Percentiles rank a stretch among this genome's conserved stretches.
These are phyloP conservation scores for Ustilago vetiveriae DNA, from an alignment of 1,284 basidiomycete species.

Conservation along the genomic window DNA sequence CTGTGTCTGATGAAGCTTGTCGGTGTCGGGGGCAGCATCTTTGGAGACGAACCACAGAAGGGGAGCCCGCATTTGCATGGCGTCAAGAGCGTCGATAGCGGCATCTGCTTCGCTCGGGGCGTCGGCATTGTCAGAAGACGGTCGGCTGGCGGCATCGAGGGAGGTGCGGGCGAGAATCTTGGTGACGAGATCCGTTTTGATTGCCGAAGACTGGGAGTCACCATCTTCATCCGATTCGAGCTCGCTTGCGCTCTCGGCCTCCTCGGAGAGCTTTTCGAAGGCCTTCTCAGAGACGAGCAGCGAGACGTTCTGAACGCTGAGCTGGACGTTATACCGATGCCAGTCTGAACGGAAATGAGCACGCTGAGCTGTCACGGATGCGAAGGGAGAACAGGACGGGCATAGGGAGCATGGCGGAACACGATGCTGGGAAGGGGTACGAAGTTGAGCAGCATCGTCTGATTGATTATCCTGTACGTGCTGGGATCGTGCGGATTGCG, in stretches of 20 bases:
- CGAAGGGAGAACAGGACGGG: conserved; percentile 72
- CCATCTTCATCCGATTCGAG: conserved; percentile 38
- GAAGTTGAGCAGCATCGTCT: conserved; percentile 8
- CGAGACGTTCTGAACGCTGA: conserved; percentile 29
- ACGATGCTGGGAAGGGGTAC: conserved; percentile 16
- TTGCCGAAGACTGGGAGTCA: conserved; percentile 7
- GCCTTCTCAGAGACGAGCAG: conserved; percentile 32
- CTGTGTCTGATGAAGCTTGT: conserved; percentile 75
- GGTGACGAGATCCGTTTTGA: conserved; percentile 47
- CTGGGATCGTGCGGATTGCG: conserved; percentile 5
- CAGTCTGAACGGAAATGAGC: conserved; percentile 92
- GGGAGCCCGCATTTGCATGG: conserved; percentile 69
- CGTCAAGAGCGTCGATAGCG: conserved; percentile 72
- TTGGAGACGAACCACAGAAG: conserved; percentile 87
- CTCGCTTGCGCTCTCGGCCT: conserved; percentile 44
- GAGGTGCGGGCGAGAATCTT: conserved; percentile 49
- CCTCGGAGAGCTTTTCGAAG: conserved; percentile 50
- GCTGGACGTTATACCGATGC: conserved; percentile 96
- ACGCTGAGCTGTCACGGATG: conserved; percentile 82
- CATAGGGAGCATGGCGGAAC: conserved; percentile 58
- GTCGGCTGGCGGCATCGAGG: conserved; percentile 5
- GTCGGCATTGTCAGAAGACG: conserved; percentile 3
- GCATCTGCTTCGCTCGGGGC: conserved; percentile 49
- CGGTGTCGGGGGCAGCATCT: conserved; percentile 65
- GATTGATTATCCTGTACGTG: conserved; percentile 4